Conservation (phyloP, 306 rosid genomes). For the Vigna mungo region DNA sequence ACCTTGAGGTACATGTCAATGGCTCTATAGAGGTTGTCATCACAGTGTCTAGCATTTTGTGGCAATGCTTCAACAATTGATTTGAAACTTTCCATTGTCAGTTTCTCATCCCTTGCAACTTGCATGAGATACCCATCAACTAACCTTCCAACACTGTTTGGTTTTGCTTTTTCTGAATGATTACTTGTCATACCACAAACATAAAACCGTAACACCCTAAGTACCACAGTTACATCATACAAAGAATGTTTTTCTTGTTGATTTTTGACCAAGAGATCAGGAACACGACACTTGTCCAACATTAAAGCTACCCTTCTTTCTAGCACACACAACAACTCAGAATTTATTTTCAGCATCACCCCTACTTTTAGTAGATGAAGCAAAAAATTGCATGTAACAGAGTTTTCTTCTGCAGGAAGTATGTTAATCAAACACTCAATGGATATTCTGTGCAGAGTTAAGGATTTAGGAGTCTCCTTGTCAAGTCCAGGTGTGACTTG, state of each 20-base stretch:
- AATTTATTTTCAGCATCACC: slow-evolving; percentile 54
- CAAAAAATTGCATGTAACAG: slow-evolving; percentile 72
- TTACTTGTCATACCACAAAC: slow-evolving; percentile 46
- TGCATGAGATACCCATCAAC: slow-evolving; percentile 73
- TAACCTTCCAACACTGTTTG: slow-evolving; percentile 63
- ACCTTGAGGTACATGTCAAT: slow-evolving; percentile 64
- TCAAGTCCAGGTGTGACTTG: slow-evolving; percentile 51
- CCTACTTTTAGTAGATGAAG: slow-evolving; percentile 74
- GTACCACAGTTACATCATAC: slow-evolving; percentile 64
- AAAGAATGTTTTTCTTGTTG: slow-evolving; percentile 49
- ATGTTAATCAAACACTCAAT: slow-evolving; percentile 68
- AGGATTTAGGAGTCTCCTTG: slow-evolving; percentile 37
- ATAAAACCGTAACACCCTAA: slow-evolving; percentile 59
- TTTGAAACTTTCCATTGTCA: slow-evolving; percentile 57
- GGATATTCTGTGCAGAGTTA: slow-evolving; percentile 53
- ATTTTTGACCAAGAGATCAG: slow-evolving; percentile 70
- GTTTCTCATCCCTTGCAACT: slow-evolving; percentile 73
- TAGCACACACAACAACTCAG: slow-evolving; percentile 48
- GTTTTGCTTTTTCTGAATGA: slow-evolving; percentile 57
- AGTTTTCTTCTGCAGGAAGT: slow-evolving; percentile 70
- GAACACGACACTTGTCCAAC: slow-evolving; percentile 61
- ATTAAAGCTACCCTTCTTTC: slow-evolving; percentile 64
- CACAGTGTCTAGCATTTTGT: slow-evolving; percentile 50
- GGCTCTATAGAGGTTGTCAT: slow-evolving; percentile 56
- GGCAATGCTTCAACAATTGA: slow-evolving; percentile 64